Conservation (phyloP, 495 filamentous ascomycete genomes). For the Massariosphaeria phaeospora region DNA sequence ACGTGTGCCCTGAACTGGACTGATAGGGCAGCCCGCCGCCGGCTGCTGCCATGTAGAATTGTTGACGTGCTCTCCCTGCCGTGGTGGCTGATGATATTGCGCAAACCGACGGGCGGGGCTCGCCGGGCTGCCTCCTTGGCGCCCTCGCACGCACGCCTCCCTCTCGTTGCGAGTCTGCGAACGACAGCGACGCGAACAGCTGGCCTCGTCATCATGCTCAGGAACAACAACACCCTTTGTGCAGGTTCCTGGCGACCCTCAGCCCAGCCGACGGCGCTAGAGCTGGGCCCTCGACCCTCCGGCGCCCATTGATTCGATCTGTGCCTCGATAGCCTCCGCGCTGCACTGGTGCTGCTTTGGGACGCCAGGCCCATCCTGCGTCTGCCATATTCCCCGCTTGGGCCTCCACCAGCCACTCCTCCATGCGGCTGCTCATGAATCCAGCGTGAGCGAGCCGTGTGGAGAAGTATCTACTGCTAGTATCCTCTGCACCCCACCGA, state of each 20-base stretch:
- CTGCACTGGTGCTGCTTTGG: too few species aligned
- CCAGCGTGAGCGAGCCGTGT: neutral
- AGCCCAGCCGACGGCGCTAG: neutral
- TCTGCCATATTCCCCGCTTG: neutral
- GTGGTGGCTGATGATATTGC: neutral
- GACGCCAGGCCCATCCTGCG: neutral
- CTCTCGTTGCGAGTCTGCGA: neutral
- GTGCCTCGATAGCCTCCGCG: neutral
- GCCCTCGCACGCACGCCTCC: neutral
- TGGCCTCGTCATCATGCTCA: neutral
- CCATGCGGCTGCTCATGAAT: neutral
- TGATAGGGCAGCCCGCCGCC: slow-evolving; percentile 16
- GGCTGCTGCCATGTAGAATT: slow-evolving; percentile 5
- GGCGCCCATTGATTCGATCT: too few species aligned
- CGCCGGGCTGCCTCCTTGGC: neutral
- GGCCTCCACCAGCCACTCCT: neutral
- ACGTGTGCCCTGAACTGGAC: too few species aligned
- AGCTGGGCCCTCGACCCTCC: too few species aligned
- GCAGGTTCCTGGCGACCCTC: neutral
- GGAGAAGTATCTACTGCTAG: neutral
- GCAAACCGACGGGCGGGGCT: neutral
- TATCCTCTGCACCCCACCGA: slow-evolving; percentile 10
- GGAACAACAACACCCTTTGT: neutral
- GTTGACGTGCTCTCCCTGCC: neutral
- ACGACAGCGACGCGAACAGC: neutral